phyloP scores from a whole-genome alignment of 2,329 filamentous ascomycete genomes.

The Aplosporella prunicola region DNA sequence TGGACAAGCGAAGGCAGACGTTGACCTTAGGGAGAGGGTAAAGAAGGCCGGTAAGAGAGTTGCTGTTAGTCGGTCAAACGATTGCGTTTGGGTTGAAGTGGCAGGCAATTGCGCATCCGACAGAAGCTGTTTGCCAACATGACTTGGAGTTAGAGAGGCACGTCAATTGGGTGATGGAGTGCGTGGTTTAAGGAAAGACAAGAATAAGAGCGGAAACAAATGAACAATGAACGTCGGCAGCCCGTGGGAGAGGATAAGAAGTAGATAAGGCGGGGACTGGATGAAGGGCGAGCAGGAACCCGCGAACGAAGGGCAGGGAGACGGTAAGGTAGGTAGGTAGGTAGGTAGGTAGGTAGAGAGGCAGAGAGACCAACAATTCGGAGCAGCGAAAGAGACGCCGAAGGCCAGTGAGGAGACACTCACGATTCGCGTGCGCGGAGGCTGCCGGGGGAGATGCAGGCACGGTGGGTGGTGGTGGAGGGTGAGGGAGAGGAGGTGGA shows the following conservation, averaged over 20 bases:
- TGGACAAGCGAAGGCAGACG: too few relatives aligned
- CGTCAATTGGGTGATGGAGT: constrained; percentile 16
- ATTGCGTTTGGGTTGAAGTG: constrained; percentile 18
- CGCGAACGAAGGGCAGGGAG: constrained; percentile 12
- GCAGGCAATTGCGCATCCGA: constrained; percentile 20
- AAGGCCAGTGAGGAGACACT: constrained; percentile 15
- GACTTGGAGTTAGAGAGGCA: constrained; percentile 31
- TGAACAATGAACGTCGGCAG: constrained; percentile 9
- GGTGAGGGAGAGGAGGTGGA: constrained; percentile 8
- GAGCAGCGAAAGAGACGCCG: constrained; percentile 1
- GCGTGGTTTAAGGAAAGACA: constrained; percentile 18
- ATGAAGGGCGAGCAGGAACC: constrained; percentile 7
- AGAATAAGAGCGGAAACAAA: constrained; percentile 19
- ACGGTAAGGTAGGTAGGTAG: constrained; percentile 21
- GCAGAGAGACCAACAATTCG: constrained; percentile 13
- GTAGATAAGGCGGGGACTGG: constrained; percentile 14
- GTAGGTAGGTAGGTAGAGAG: constrained; percentile 11
- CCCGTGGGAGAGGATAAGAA: constrained; percentile 12
- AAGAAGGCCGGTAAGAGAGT: too few relatives aligned
- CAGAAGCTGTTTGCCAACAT: constrained; percentile 34
- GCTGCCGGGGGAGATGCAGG: constrained; percentile 2
- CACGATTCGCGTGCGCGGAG: constrained; percentile 6
- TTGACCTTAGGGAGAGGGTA: too few relatives aligned
- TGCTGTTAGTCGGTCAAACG: constrained; percentile 12
- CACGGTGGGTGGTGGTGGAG: constrained; percentile 6